Evolutionary conservation across 192 early-diverging fungal species (phyloP).

Genomic region (Coemansia sp.): DNA sequence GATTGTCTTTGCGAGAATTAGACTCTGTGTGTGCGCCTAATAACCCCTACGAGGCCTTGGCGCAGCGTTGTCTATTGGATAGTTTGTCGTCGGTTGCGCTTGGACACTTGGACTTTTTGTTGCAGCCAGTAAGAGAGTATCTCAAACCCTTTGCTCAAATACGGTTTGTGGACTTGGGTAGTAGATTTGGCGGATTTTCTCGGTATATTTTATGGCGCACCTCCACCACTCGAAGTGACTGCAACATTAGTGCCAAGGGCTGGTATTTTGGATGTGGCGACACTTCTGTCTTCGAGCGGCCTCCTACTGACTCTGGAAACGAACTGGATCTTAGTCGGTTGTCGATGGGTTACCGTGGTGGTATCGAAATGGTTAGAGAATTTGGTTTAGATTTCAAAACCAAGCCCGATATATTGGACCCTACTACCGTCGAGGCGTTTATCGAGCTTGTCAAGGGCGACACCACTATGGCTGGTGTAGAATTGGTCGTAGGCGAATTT

Average conservation of each 20-base stretch:
- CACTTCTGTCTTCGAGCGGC: neutral
- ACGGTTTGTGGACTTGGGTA: conserved; percentile 41
- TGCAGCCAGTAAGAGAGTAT: conserved; percentile 27
- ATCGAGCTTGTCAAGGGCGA: conserved; percentile 15
- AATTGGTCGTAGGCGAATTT: conserved; percentile 37
- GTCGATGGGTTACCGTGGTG: no score
- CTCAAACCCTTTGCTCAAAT: neutral
- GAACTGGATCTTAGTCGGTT: no score
- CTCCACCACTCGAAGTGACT: no score
- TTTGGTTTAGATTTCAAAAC: neutral
- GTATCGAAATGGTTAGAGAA: no score
- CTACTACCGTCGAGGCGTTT: conserved; percentile 26
- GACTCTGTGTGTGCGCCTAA: neutral
- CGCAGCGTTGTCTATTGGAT: neutral
- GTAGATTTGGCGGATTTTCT: conserved; percentile 19
- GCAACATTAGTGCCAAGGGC: conserved; percentile 1
- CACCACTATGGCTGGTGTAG: conserved; percentile 12
- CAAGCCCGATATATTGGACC: conserved; percentile 15
- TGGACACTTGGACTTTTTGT: conserved; percentile 32
- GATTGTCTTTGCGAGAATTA: neutral
- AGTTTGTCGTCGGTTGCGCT: conserved; percentile 23
- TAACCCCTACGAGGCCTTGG: conserved; percentile 27
- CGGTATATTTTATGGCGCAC: conserved; percentile 36
- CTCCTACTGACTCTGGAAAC: no score
- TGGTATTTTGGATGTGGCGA: conserved; percentile 36